Evolutionary conservation across 176 grass and related monocot species (phyloP).

Genomic region (Musa itinerans): DNA sequence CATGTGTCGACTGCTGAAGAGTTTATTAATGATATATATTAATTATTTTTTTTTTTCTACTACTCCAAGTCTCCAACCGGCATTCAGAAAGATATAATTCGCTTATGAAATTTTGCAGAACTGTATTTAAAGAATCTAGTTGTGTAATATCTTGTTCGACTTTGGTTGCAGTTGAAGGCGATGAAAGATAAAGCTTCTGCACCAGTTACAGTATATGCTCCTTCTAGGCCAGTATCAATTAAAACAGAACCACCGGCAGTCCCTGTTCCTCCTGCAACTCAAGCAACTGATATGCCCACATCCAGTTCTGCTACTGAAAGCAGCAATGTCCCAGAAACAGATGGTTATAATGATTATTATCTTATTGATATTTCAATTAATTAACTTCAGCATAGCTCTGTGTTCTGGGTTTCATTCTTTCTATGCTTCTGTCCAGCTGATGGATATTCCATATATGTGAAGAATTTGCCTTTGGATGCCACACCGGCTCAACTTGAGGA

Average conservation of each 20-base stretch:
- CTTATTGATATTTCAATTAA: neutral
- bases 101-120: neutral
- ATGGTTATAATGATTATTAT: conserved; percentile 43
- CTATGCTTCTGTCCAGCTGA: conserved; percentile 40
- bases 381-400: neutral
- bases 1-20: neutral
- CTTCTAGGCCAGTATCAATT: conserved; percentile 33
- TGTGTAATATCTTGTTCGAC: conserved; percentile 19
- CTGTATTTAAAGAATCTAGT: neutral
- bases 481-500: conserved; percentile 71
- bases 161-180: conserved; percentile 56
- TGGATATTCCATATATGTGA: conserved; percentile 68
- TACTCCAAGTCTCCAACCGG: too few relatives aligned
- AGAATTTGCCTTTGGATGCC: conserved; percentile 58
- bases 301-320: conserved; percentile 47
- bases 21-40: neutral
- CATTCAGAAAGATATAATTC: neutral
- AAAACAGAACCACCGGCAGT: conserved; percentile 50
- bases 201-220: conserved; percentile 6
- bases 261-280: conserved; percentile 27
- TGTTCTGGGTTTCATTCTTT: neutral
- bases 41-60: neutral
- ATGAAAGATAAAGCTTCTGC: conserved; percentile 45
- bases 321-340: conserved; percentile 61
- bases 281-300: conserved; percentile 39